Evolutionary conservation across 2,329 filamentous ascomycete species (phyloP), one percentile per base, ranked within the genome.

Genomic region (Niveomyces coronatus): DNA sequence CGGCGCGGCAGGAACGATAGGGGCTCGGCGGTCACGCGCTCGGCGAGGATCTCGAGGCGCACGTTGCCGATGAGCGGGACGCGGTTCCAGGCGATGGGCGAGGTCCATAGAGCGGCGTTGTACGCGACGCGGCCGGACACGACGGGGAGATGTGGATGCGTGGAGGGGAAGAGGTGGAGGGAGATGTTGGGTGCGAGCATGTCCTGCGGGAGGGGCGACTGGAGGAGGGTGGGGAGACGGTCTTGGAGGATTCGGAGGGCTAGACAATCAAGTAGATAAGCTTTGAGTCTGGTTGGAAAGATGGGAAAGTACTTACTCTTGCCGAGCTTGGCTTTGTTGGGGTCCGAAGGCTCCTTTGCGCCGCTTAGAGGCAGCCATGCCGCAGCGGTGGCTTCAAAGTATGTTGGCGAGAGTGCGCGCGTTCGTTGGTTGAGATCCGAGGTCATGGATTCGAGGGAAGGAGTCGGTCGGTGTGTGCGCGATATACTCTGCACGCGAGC

Each of bases 61-160:
- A 95, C 85, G 52, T 94, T 94, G 47, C 89, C 88, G 22, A 95
- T 74, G 15, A 96, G 76, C 3, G 91, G 91, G 1, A 98, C 73
- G 19, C 85, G 78, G 52, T 93, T 93, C 91, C 91, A 98, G 20
- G 88, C 89, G 36, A 98, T 82, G 0, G 91, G 91, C 0, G 88
- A 87, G 1, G 91, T 95, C 88, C 88, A 96, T 26, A 98, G 68
- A 3, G 91, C 91, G 14, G 91, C 89, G 24, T 83, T 83, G 58
- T 98, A 98, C 33, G 86, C 82, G 24, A 95, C 82, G 32, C 84
- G 78, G 37, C 91, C 91, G 19, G 85, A 85, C 28, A 96, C 91
- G n/a, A 79, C 83, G 23, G 91, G 91, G 3, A 98, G 83, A 57
- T 89, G 82, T 3, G 84, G 85, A 52, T 93, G 85, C 1, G 85